phyloP scores from a whole-genome alignment of 225 moss, liverwort and hornwort species.

The Physcomitrellopsis africana region DNA sequence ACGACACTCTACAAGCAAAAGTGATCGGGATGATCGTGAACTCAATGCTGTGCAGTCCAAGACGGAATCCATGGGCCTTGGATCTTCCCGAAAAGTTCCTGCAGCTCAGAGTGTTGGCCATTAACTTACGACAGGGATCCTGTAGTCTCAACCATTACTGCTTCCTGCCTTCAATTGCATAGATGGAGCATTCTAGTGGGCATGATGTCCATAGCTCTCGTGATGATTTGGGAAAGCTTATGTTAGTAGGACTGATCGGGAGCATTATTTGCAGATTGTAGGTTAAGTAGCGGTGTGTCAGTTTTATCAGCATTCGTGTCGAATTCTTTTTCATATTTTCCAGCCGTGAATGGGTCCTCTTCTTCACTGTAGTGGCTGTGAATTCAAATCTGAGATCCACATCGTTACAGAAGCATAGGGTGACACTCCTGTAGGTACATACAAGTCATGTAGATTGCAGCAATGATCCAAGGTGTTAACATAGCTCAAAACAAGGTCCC shows the following conservation, averaged over 20 bases:
- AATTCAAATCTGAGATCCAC: constrained; percentile 50
- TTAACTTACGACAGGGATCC: constrained; percentile 41
- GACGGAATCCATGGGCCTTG: constrained; percentile 98
- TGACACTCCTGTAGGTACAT: constrained; percentile 58
- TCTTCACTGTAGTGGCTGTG: constrained; percentile 52
- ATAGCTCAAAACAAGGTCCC: constrained; percentile 53
- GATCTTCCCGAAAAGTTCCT: constrained; percentile 81
- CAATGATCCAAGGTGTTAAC: constrained; percentile 56
- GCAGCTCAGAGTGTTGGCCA: constrained; percentile 71
- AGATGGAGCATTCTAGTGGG: constrained; percentile 36
- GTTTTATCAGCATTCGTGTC: constrained; percentile 47
- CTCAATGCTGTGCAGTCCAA: constrained; percentile 95
- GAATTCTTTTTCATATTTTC: constrained; percentile 55
- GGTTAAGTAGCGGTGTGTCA: constrained; percentile 45
- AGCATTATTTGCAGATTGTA: constrained; percentile 43
- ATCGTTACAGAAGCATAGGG: constrained; percentile 42
- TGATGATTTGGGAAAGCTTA: constrained; percentile 36
- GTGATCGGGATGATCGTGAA: constrained; percentile 88
- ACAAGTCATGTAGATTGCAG: constrained; percentile 53
- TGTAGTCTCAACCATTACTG: constrained; percentile 40
- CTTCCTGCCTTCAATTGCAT: constrained; percentile 46
- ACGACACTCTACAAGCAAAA: constrained; percentile 77
- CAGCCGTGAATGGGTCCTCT: constrained; percentile 48
- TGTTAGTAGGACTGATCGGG: constrained; percentile 39
- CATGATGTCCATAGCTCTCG: constrained; percentile 32